These are phyloP conservation scores for Suillus spraguei DNA, from an alignment of 768 basidiomycete genomes.

Conservation along the genomic window DNA sequence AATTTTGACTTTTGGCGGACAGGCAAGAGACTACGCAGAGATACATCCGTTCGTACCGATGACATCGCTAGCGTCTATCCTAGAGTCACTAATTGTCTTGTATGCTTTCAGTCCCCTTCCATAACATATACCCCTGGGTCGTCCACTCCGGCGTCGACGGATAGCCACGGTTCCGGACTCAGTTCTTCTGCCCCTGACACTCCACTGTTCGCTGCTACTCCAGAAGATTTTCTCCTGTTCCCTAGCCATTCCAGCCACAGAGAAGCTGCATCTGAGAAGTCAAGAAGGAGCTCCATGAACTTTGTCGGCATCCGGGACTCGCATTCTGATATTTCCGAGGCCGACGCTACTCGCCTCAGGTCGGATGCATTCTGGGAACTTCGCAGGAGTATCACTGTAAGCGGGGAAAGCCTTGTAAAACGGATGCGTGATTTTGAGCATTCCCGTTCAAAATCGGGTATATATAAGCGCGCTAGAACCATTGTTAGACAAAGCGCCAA, in stretches of 20 bases:
- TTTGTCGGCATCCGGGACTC: conserved; percentile 22
- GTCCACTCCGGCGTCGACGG: conserved; percentile 32
- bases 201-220: conserved; percentile 46
- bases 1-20: conserved; percentile 56
- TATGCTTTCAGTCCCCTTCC: conserved; percentile 19
- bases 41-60: conserved; percentile 43
- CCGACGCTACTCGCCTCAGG: conserved; percentile 48
- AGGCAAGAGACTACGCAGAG: conserved; percentile 55
- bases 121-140: conserved; percentile 24
- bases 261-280: conserved; percentile 13
- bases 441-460: conserved; percentile 44
- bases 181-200: conserved; percentile 32
- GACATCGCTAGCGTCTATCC: conserved; percentile 8
- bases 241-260: conserved; percentile 26
- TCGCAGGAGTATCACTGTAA: conserved; percentile 60
- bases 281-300: conserved; percentile 27
- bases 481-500: conserved; percentile 41
- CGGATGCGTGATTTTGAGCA: conserved; percentile 77
- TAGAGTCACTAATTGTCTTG: conserved; percentile 13
- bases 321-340: conserved; percentile 24
- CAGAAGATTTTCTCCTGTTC: conserved; percentile 52
- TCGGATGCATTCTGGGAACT: conserved; percentile 70
- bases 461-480: conserved; percentile 41
- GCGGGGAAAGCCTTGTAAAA: conserved; percentile 66
- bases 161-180: conserved; percentile 29